phyloP scores from a whole-genome alignment of 441 rosid genomes.

The Pelargonium australe region DNA sequence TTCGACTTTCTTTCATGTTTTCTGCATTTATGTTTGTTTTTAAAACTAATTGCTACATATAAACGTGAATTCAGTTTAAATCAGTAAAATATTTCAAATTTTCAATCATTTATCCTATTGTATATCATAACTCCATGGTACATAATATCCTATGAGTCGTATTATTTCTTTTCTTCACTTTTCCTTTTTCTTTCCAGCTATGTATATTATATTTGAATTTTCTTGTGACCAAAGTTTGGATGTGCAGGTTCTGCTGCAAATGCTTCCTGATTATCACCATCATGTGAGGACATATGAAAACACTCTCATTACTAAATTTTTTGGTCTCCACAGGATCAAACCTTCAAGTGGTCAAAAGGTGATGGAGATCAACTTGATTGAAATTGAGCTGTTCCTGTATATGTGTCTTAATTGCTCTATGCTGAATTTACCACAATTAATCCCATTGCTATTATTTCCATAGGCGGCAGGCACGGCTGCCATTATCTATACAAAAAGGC shows the following conservation, averaged over 20 bases:
- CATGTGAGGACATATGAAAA: constrained; percentile 76
- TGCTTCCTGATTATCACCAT: constrained; percentile 69
- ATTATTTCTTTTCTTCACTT: too few species aligned
- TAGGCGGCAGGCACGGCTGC: neutral
- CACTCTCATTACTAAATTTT: constrained; percentile 88
- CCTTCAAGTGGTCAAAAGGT: constrained; percentile 77
- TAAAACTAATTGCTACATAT: neutral
- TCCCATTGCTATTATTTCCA: too few species aligned
- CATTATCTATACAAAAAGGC: too few species aligned
- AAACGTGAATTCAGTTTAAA: too few species aligned
- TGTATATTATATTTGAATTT: neutral
- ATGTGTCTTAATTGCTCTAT: constrained; percentile 10
- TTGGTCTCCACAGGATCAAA: constrained; percentile 79
- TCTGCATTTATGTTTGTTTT: constrained; percentile 3
- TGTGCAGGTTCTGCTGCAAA: constrained; percentile 72
- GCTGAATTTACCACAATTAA: neutral
- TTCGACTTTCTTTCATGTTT: constrained; percentile 26
- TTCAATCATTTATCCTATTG: constrained; percentile 1
- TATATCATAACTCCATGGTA: too few species aligned
- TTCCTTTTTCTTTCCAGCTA: too few species aligned
- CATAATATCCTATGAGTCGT: neutral
- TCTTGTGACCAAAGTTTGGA: constrained; percentile 28
- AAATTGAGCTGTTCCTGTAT: constrained; percentile 15
- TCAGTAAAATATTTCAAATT: too few species aligned
- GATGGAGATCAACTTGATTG: constrained; percentile 5